phyloP scores from a whole-genome alignment of 2,329 filamentous ascomycete genomes.

The Colletotrichum phormii region DNA sequence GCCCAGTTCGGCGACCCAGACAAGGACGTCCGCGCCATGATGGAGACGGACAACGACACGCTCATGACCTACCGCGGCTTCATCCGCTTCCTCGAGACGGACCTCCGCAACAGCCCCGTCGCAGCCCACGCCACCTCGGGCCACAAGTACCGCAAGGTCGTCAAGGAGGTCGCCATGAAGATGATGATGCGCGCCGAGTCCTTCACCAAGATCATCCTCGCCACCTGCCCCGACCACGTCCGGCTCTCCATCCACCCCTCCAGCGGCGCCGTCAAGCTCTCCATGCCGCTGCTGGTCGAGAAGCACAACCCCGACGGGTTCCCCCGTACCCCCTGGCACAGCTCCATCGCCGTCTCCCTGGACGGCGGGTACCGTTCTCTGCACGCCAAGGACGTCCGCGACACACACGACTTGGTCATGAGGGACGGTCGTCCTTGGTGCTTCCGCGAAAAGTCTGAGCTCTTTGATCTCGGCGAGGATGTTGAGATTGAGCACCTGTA shows the following conservation, averaged over 20 bases:
- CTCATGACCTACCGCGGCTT: conserved; percentile 39
- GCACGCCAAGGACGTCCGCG: conserved; percentile 38
- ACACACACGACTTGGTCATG: conserved; percentile 48
- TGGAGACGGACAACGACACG: conserved; percentile 39
- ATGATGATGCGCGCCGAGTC: conserved; percentile 37
- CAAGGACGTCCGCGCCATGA: conserved; percentile 34
- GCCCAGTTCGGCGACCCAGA: conserved; percentile 30
- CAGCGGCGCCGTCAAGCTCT: conserved; percentile 37
- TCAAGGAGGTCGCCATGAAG: conserved; percentile 38
- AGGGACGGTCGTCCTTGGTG: conserved; percentile 47
- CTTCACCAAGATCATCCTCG: conserved; percentile 37
- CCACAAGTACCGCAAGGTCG: conserved; percentile 37
- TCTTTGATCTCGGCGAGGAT: conserved; percentile 40
- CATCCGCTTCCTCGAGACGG: conserved; percentile 37
- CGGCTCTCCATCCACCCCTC: conserved; percentile 39
- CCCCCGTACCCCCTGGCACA: conserved; percentile 48
- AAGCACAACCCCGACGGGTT: conserved; percentile 39
- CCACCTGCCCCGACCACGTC: conserved; percentile 35
- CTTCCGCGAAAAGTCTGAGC: conserved; percentile 48
- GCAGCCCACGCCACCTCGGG: conserved; percentile 26
- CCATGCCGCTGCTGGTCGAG: conserved; percentile 39
- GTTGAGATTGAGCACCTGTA: conserved; percentile 38
- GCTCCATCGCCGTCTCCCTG: conserved; percentile 45
- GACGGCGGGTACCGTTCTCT: conserved; percentile 43
- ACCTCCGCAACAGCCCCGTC: conserved; percentile 33